Evolutionary conservation across 129 eudicot species (phyloP), one percentile per base, ranked within the genome.

Genomic region (Helianthus tuberosus): DNA sequence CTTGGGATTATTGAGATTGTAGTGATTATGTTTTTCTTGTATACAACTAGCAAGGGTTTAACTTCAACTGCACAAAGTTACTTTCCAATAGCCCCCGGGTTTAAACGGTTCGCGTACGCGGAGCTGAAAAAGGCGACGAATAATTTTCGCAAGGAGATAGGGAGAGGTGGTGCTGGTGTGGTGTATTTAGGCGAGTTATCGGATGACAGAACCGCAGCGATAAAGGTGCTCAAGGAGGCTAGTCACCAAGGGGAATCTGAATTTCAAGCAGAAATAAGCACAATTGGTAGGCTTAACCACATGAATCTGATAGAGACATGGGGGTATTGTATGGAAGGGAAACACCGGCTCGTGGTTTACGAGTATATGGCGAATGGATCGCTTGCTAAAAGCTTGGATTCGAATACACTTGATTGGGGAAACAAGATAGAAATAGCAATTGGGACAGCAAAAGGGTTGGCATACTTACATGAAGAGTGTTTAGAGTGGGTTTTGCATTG

Each of bases 401-500:
- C 77, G 7, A 16, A 58, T 15, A 46, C 47, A 14, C 86, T 83
- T 20, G 82, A 82, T 70, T 84, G 87, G 89, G 73, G 62, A 5
- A 76, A 80, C 51, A 66, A 74, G 66, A 23, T 75, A 41, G 72
- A 79, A 11, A 80, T 87, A 10, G 93, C 89, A n/a, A 35, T 84
- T 12, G 87, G 89, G 6, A 87, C 80, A 5, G 89, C 93, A 0
- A 87, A 84, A 76, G 89, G 92, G 1, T 78, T 87, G 35, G 87
- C 92, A 8, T 87, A 87, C 63, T 68, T 87, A 79, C 89, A 87
- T 6, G 89, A 87, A 65, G 89, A 87, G 57, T 87, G 92, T 39
- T 73, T 87, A 77, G 92, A 84, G 63, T 87, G 92, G 92, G 87
- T 87, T 52, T 15, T 87, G n/a, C 86, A 87, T 52, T 87, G 89